Evolutionary conservation across 2,329 filamentous ascomycete genomes (phyloP), one percentile per base, ranked within the genome.

Genomic region (Verticillium dahliae): DNA sequence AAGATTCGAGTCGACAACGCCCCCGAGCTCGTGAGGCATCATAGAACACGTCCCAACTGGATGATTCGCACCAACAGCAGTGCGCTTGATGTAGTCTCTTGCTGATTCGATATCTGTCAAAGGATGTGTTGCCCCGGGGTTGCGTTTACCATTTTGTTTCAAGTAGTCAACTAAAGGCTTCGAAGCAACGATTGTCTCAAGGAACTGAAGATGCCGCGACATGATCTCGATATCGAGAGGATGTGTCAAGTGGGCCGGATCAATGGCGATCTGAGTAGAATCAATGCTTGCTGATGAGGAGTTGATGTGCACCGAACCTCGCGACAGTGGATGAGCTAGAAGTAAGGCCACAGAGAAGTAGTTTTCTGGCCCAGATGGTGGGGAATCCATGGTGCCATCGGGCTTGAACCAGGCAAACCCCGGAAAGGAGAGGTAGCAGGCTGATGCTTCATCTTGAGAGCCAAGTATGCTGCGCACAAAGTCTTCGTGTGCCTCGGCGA

Each of bases 301-400:
- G 11, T 73, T 73, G 64, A 88, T 84, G 72, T 88, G 87, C 62
- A 85, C 80, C 39, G 78, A 77, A 6, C 86, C 86, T 0, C 85
- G 79, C 1, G 83, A 85, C 65, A 85, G 81, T 0, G 87, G 86
- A 60, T 88, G 87, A 58, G 84, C 82, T 34, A 86, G 82, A 64
- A 85, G 84, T 0, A 80, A 78, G 64, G 82, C 81, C 62, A 83
- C 75, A 14, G 83, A 81, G 58, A 85, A 76, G 69, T 82, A 85
- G 66, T 86, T 67, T 31, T 63, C 60, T 10, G 63, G 58, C 18
- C 61, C 65, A 27, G 62, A 18, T 31, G 66, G 64, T 6, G 64
- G 61, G 6, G 62, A 34, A 14, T 60, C 64, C 62, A 62, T 64
- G 27, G 45, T 58, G 9, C 64, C 63, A 56, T 65, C 62, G 18